Evolutionary conservation across 2,329 filamentous ascomycete species (phyloP).

Genomic region (Arthroderma sp.): DNA sequence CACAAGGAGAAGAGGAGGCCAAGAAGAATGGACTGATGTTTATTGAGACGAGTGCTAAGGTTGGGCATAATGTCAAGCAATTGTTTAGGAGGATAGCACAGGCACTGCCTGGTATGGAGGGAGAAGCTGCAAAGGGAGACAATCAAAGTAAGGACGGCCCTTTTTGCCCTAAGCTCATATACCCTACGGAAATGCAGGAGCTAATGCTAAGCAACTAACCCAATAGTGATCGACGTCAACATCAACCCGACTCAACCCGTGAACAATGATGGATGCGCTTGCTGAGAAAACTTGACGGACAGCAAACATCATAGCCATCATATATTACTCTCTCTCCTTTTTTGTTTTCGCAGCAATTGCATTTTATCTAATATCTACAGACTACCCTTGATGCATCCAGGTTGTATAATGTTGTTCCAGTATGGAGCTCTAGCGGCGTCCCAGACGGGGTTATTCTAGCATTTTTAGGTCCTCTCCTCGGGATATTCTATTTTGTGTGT

Average conservation of each 20-base stretch:
- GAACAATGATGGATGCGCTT: conserved; percentile 61
- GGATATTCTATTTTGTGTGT: too few relatives aligned
- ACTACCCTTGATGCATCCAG: too few relatives aligned
- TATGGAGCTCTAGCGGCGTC: too few relatives aligned
- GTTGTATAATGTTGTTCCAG: too few relatives aligned
- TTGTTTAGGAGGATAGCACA: conserved; percentile 97
- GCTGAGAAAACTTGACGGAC: conserved; percentile 30
- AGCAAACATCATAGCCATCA: not conserved
- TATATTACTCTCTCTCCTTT: not conserved
- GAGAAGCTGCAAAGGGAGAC: conserved; percentile 63
- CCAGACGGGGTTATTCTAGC: too few relatives aligned
- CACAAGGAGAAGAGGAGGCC: conserved; percentile 93
- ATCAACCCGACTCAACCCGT: conserved; percentile 56
- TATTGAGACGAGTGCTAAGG: conserved; percentile 95
- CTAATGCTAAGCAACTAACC: conserved; percentile 15
- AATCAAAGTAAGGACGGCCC: conserved; percentile 56
- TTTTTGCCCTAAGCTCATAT: not conserved
- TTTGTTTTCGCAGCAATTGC: not conserved
- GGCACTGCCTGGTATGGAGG: conserved; percentile 94
- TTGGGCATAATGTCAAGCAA: conserved; percentile 95
- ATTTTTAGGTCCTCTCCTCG: too few relatives aligned
- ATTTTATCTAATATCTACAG: too few relatives aligned
- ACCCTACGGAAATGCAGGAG: not conserved
- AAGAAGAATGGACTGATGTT: conserved; percentile 98
- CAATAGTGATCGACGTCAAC: conserved; percentile 80